Base-by-base conservation (phyloP, 2,329 filamentous ascomycete species). In the Paracorniculantispora psalliotae region DNA sequence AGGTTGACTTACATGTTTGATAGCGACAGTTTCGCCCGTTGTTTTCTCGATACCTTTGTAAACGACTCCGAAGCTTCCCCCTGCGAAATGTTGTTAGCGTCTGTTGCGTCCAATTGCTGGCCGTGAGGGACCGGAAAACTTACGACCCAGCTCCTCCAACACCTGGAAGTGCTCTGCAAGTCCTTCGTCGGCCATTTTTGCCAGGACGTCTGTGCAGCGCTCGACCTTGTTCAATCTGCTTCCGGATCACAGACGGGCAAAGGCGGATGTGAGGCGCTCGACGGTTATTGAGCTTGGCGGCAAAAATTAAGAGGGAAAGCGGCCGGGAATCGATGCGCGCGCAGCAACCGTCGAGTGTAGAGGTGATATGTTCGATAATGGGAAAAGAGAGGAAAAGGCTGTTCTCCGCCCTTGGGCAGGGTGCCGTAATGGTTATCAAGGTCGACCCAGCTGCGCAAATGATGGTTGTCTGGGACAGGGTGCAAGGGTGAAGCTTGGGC, bases 21-120 rank as follows among this genome's bases (percentile, higher is more conserved):
- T 94, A 33, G 94, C 94, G 57, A 97, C 94, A 43, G 92, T 89
- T 68, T 97, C 92, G 64, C 93, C 93, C 1, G 93, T 97, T 28
- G 85, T 79, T 71, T 87, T 91, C 68, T 97, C 92, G 69, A 97
- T 92, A 53, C 92, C 94, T 74, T 97, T 97, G 82, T 96, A 99
- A 33, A 99, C 94, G 47, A 93, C 87, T 59, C 94, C 94, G 58
- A 64, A 53, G 59, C 54, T 61, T 44, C 47, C 58, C 13, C 58
- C 58, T 59, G 52, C 63, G 49, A 60, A 57, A 25, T 13, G 35
- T 25, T 47, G 50, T 64, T 47, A 62, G 57, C 37, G 39, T 30
- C 9, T 6, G 19, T 43, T 9, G 26, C n/a, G 39, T 26, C 17
- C 9, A 6, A 17, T 23, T n/a, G n/a, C n/a, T n/a, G n/a, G 33